A percentile compares a stretch with the other conserved stretches of the same genome.
phyloP scores from a whole-genome alignment of 2,329 filamentous ascomycete genomes.

The Ceratocystis eucalypticola region DNA sequence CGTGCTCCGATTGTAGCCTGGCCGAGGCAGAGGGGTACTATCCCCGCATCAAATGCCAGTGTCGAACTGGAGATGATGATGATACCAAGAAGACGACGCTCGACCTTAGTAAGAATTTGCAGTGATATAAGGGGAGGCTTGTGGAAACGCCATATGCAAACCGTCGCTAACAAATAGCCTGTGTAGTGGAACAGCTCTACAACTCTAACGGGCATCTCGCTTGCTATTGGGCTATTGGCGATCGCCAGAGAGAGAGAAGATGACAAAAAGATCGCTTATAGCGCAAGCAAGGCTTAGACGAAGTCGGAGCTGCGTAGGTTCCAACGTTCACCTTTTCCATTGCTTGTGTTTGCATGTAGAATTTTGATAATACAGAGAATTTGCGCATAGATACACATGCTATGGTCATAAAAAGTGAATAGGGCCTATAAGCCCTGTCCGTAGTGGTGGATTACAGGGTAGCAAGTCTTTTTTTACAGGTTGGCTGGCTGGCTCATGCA shows the following conservation, averaged over 20 bases:
- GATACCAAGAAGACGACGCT: not conserved
- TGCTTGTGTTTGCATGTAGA: not conserved
- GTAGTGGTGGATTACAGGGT: not conserved
- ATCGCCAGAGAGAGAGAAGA: not conserved
- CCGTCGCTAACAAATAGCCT: not conserved
- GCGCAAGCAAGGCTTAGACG: not conserved
- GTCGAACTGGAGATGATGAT: not conserved
- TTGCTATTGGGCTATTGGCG: conserved; percentile 1
- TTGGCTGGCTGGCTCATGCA: not conserved
- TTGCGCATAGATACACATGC: not conserved
- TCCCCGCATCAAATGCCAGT: conserved; percentile 1
- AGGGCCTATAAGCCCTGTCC: not conserved
- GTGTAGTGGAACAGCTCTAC: conserved; percentile 11
- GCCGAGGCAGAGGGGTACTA: not conserved
- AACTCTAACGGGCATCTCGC: conserved; percentile 9
- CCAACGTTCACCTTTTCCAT: not conserved
- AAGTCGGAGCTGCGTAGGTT: not conserved
- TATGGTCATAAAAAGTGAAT: not conserved
- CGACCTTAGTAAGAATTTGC: conserved; percentile 2
- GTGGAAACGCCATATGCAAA: not conserved
- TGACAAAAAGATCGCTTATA: not conserved
- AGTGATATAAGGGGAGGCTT: not conserved
- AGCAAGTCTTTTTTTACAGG: not conserved
- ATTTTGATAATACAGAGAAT: not conserved
- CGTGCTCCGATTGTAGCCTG: conserved; percentile 1